Percentiles rank a stretch among this genome's conserved stretches.
These are phyloP conservation scores for Fusarium sp. DNA, from an alignment of 2,329 filamentous ascomycete species.

Conservation along the genomic window DNA sequence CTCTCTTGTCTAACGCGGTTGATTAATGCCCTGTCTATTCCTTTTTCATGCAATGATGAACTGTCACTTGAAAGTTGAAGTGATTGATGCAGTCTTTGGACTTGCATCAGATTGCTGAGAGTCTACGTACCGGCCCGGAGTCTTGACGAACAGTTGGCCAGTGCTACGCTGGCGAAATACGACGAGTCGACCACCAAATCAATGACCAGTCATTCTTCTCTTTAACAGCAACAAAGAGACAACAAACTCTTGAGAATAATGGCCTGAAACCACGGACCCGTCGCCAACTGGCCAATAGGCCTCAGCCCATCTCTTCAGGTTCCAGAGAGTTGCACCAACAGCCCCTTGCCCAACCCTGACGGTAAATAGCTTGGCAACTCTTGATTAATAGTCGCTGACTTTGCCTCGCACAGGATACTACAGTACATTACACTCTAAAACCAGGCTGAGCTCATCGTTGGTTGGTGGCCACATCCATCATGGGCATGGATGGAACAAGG, in stretches of 20 bases:
- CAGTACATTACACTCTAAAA: neutral
- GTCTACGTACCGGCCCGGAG: conserved; percentile 4
- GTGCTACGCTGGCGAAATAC: conserved; percentile 40
- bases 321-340: conserved; percentile 26
- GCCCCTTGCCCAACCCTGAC: conserved; percentile 21
- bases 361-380: conserved; percentile 16
- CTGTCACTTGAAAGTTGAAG: neutral
- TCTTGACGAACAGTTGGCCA: conserved; percentile 43
- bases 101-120: neutral
- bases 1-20: conserved; percentile 1
- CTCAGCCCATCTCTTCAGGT: conserved; percentile 11
- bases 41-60: neutral
- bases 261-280: conserved; percentile 8
- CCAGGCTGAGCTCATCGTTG: conserved; percentile 19
- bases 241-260: conserved; percentile 5
- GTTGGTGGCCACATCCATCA: conserved; percentile 1
- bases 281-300: conserved; percentile 35
- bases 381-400: conserved; percentile 15
- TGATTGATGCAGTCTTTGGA: conserved; percentile 1
- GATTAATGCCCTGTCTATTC: neutral
- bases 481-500: conserved; percentile 1
- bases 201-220: conserved; percentile 30
- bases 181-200: conserved; percentile 28
- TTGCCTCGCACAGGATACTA: conserved; percentile 15
- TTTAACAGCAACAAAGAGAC: neutral